Evolutionary conservation across 2,329 filamentous ascomycete species (phyloP).

Genomic region (Xylaria digitata): DNA sequence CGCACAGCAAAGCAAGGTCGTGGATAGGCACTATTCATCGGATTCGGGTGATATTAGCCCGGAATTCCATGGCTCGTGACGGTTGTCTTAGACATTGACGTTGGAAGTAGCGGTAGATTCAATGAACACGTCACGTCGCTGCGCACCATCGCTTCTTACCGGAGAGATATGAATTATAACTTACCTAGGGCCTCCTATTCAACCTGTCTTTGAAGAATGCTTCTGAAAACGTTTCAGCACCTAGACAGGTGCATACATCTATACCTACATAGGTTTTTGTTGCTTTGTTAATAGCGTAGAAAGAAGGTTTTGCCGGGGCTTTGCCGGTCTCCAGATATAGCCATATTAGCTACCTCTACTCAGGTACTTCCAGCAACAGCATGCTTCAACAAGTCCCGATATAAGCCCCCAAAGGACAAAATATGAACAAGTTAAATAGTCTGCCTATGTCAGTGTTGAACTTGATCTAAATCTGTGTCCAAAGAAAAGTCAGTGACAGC

Average conservation of each 20-base stretch:
- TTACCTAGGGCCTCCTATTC: background rate
- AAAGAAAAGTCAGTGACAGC: background rate
- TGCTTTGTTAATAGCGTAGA: background rate
- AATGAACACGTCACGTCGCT: background rate
- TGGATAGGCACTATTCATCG: background rate
- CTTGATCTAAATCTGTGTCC: background rate
- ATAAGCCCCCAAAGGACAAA: background rate
- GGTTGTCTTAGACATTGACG: conserved; percentile 14
- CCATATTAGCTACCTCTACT: background rate
- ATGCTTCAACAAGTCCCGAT: conserved; percentile 5
- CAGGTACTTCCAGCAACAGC: conserved; percentile 16
- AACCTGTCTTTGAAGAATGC: background rate
- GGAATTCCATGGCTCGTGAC: conserved; percentile 13
- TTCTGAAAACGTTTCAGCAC: too few relatives aligned
- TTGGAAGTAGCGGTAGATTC: background rate
- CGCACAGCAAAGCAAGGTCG: background rate
- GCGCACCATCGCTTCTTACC: background rate
- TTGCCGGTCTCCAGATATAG: conserved; percentile 20
- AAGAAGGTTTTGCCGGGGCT: conserved; percentile 29
- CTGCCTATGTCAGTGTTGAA: background rate
- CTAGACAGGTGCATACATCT: background rate
- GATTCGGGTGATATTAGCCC: conserved; percentile 19
- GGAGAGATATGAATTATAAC: background rate
- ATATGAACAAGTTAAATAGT: background rate
- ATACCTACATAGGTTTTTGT: background rate